Evolutionary conservation across 257 asterid genomes (phyloP).

Genomic region (Paraleonurus japonicus): DNA sequence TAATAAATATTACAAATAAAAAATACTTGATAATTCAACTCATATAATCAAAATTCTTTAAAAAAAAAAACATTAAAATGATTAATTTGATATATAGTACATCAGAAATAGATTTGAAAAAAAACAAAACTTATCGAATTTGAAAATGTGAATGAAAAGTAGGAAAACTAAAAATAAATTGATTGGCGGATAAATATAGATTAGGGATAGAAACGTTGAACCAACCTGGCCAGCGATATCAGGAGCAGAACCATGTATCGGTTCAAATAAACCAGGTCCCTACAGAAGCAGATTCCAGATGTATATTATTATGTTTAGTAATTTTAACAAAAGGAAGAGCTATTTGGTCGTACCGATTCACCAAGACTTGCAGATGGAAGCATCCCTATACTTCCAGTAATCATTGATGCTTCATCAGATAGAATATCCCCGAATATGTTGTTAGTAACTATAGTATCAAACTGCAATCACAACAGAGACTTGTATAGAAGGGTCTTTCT

Average conservation of each 20-base stretch:
- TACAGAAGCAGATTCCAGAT: slow-evolving; percentile 23
- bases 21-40: too few species aligned
- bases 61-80: too few species aligned
- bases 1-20: too few species aligned
- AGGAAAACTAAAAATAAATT: too few species aligned
- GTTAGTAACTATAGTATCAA: slow-evolving; percentile 94
- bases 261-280: slow-evolving; percentile 99
- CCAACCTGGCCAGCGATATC: slow-evolving; percentile 99
- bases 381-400: slow-evolving; percentile 99
- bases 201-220: too few species aligned
- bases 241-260: slow-evolving; percentile 99
- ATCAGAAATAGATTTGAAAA: too few species aligned
- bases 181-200: too few species aligned
- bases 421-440: slow-evolving; percentile 96
- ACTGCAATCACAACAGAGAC: slow-evolving; percentile 53
- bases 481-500: neutral
- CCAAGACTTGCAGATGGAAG: slow-evolving; percentile 98
- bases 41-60: too few species aligned
- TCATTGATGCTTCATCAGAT: slow-evolving; percentile 99
- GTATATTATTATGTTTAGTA: neutral
- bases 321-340: neutral
- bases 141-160: too few species aligned
- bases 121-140: too few species aligned
- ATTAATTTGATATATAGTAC: too few species aligned
- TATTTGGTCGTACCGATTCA: slow-evolving; percentile 56